These are phyloP conservation scores for Asclepias syriaca DNA, from an alignment of 257 asterid genomes.

Conservation along the genomic window DNA sequence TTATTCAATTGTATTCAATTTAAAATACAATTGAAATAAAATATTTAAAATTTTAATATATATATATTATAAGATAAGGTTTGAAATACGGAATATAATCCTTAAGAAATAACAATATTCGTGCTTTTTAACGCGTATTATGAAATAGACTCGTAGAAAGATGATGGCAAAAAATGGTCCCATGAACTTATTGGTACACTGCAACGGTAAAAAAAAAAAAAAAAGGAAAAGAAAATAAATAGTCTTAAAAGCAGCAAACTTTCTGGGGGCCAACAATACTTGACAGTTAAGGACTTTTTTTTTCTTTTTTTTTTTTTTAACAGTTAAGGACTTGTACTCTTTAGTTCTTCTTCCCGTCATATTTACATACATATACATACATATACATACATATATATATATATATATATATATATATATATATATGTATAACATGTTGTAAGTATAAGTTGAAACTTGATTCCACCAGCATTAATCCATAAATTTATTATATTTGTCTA, in stretches of 20 bases:
- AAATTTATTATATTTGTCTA: neutral
- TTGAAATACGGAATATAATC: no score
- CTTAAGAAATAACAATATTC: neutral
- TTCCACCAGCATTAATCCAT: neutral
- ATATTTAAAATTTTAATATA: no score
- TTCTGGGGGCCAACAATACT: conserved; percentile 13
- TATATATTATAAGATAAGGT: no score
- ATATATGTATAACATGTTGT: no score
- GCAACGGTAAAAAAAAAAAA: neutral
- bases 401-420: no score
- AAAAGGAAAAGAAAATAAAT: neutral
- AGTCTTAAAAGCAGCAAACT: conserved; percentile 1
- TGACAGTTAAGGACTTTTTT: conserved; percentile 2
- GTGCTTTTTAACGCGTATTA: no score
- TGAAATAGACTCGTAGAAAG: neutral
- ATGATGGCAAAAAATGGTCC: neutral
- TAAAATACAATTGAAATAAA: no score
- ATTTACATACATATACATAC: no score
- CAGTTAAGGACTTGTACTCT: neutral
- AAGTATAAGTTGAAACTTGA: neutral
- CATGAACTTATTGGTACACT: neutral
- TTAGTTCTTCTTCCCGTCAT: no score
- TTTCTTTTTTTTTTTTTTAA: no score
- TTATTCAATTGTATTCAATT: no score
- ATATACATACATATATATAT: no score